phyloP scores from a whole-genome alignment of 768 basidiomycete genomes.

The Rhizopogon salebrosus region DNA sequence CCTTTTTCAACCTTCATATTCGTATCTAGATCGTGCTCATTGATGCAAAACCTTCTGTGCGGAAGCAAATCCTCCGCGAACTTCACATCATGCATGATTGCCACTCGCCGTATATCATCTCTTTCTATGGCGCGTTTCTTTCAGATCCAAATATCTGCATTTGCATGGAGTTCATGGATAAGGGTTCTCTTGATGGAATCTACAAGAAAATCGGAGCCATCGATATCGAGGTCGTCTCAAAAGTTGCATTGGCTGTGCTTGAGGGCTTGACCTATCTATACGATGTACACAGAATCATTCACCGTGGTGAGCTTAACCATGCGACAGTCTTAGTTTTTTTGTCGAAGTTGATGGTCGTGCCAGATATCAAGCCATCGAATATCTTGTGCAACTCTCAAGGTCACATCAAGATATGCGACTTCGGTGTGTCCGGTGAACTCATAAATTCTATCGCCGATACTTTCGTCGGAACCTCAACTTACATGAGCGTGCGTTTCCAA shows the following conservation, averaged over 20 bases:
- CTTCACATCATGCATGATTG: constrained; percentile 99
- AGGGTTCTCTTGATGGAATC: constrained; percentile 88
- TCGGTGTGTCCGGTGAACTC: constrained; percentile 97
- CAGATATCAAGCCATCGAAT: constrained; percentile 99
- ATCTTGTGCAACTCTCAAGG: constrained; percentile 92
- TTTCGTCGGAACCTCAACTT: constrained; percentile 97
- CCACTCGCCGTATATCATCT: constrained; percentile 88
- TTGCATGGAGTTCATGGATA: constrained; percentile 97
- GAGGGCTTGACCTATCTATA: constrained; percentile 96
- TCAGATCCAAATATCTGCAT: constrained; percentile 98
- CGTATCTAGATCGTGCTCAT: constrained; percentile 80
- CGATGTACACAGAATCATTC: constrained; percentile 96
- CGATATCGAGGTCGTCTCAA: constrained; percentile 86
- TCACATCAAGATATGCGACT: constrained; percentile 98
- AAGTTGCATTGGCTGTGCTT: constrained; percentile 91
- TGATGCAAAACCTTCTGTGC: constrained; percentile 91
- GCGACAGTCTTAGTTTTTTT: not conserved
- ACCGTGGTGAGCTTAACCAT: constrained; percentile 70
- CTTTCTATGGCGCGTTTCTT: constrained; percentile 95
- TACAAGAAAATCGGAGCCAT: constrained; percentile 96
- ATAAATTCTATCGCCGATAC: constrained; percentile 99
- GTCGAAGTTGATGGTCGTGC: constrained; percentile 12
- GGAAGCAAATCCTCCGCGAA: constrained; percentile 97
- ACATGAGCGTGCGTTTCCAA: constrained; percentile 85
- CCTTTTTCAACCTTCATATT: not conserved